Evolutionary conservation across 371 early-diverging fungal genomes (phyloP).

Genomic region (Mortierella sp.): DNA sequence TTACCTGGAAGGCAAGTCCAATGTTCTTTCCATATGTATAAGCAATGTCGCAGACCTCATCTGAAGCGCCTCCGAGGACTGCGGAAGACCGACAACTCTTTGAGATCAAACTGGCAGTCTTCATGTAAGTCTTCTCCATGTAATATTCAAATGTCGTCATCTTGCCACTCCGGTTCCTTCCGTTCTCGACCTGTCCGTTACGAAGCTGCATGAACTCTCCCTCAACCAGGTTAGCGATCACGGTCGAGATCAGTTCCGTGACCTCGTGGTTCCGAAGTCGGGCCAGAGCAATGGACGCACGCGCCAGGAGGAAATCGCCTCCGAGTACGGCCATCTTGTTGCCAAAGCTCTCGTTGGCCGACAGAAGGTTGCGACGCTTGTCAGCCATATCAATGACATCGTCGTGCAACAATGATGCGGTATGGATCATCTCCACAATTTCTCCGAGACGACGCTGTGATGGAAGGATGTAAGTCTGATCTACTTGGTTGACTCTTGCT

Average conservation of each 20-base stretch:
- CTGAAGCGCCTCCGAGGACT: conserved; percentile 83
- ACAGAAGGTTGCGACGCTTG: conserved; percentile 76
- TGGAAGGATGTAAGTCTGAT: conserved; percentile 74
- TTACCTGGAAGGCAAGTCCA: conserved; percentile 94
- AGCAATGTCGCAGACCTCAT: conserved; percentile 77
- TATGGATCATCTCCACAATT: conserved; percentile 97
- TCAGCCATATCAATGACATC: conserved; percentile 88
- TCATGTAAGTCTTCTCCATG: conserved; percentile 94
- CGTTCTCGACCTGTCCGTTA: conserved; percentile 64
- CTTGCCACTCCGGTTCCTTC: conserved; percentile 24
- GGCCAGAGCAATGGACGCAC: conserved; percentile 92
- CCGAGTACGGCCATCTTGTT: conserved; percentile 97
- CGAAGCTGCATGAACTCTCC: conserved; percentile 97
- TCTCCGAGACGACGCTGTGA: conserved; percentile 94
- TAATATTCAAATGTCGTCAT: conserved; percentile 85
- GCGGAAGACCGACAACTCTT: conserved; percentile 92
- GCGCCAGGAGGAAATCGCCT: conserved; percentile 94
- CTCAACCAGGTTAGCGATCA: conserved; percentile 93
- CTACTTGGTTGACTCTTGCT: conserved; percentile 23
- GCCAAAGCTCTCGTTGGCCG: conserved; percentile 90
- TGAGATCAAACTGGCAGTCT: conserved; percentile 95
- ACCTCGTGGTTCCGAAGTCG: conserved; percentile 89
- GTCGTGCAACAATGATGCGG: conserved; percentile 94
- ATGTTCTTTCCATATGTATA: conserved; percentile 89
- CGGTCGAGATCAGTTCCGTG: conserved; percentile 92